Evolutionary conservation across 768 basidiomycete genomes (phyloP).

Genomic region (Jaapia argillacea): DNA sequence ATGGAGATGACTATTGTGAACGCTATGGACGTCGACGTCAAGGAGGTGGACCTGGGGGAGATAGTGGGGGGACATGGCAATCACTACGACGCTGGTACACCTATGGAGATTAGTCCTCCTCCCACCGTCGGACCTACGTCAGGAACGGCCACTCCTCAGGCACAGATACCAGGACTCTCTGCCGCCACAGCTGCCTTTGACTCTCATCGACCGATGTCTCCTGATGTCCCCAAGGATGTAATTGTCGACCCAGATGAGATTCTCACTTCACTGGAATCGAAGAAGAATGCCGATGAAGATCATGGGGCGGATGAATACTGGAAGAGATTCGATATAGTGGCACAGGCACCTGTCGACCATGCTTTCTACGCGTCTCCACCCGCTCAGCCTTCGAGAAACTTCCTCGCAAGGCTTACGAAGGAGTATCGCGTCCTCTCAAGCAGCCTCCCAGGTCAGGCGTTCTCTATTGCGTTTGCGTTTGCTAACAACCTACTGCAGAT

Average conservation of each 20-base stretch:
- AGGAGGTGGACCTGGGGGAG: slow-evolving; percentile 18
- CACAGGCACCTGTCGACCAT: slow-evolving; percentile 74
- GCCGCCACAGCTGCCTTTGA: neutral
- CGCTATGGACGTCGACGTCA: slow-evolving; percentile 27
- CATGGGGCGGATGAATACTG: slow-evolving; percentile 43
- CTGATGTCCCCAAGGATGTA: slow-evolving; percentile 22
- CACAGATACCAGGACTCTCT: neutral
- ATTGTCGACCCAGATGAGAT: slow-evolving; percentile 12
- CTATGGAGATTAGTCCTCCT: slow-evolving; percentile 5
- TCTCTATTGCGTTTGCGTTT: neutral
- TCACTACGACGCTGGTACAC: slow-evolving; percentile 1
- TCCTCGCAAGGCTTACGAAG: slow-evolving; percentile 65
- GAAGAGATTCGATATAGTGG: slow-evolving; percentile 75
- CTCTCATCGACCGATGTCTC: slow-evolving; percentile 2
- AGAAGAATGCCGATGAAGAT: slow-evolving; percentile 21
- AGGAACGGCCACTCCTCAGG: neutral
- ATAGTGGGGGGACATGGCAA: slow-evolving; percentile 9
- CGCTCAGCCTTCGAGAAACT: slow-evolving; percentile 59
- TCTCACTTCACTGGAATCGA: too few relatives aligned
- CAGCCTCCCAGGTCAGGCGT: slow-evolving; percentile 67
- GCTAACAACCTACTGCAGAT: slow-evolving; percentile 31
- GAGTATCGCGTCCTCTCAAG: slow-evolving; percentile 75
- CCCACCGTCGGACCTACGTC: neutral
- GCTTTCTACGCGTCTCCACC: slow-evolving; percentile 59
- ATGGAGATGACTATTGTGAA: slow-evolving; percentile 17